Percentiles rank a stretch among this genome's conserved stretches.
Evolutionary conservation across 2,329 filamentous ascomycete genomes (phyloP).

Genomic region (Trichoderma cornu-damae): DNA sequence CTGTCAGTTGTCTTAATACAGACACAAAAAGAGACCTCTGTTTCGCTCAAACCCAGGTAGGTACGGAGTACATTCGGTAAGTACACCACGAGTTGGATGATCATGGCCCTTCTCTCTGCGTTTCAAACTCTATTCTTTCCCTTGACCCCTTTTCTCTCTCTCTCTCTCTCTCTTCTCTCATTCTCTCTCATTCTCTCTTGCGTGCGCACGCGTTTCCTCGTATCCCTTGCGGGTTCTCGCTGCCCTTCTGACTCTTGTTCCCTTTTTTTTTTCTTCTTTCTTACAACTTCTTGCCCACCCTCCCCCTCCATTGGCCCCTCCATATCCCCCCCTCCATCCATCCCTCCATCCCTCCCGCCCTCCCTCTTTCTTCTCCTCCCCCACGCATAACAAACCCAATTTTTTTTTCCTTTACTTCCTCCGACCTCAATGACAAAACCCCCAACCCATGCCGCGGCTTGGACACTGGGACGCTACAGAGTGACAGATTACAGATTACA

Average conservation of each 20-base stretch:
- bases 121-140: conserved; percentile 11
- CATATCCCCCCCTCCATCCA: conserved; percentile 3
- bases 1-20: conserved; percentile 2
- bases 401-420: background rate
- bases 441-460: background rate
- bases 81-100: no score
- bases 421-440: background rate
- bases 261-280: background rate
- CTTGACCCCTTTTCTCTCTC: background rate
- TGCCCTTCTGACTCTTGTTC: conserved; percentile 13
- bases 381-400: background rate
- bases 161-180: background rate
- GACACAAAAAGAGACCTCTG: no score
- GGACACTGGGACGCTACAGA: background rate
- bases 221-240: background rate
- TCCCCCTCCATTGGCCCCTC: background rate
- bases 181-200: background rate
- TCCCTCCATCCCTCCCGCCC: background rate
- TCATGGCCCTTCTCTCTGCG: background rate
- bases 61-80: background rate
- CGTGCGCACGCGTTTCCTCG: no score
- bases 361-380: no score
- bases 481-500: background rate
- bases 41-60: no score
- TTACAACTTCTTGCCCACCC: background rate